Percentiles rank a stretch among this genome's conserved stretches.
These are phyloP conservation scores for Platanthera zijinensis DNA, from an alignment of 106 monocot species.

Conservation along the genomic window DNA sequence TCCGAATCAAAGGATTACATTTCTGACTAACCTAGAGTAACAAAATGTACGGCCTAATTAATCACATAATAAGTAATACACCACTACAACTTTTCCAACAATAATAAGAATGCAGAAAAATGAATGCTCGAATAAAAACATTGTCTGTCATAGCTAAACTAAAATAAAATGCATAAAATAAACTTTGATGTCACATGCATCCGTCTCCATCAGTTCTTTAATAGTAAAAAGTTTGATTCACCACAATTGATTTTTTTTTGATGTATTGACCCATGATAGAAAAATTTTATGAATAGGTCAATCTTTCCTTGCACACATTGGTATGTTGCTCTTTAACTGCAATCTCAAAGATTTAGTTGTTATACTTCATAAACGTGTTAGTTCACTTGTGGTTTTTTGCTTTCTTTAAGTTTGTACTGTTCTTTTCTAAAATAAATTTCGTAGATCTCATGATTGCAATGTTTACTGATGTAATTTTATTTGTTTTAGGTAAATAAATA, in stretches of 20 bases:
- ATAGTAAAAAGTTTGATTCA: neutral
- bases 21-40: too few relatives aligned
- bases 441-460: neutral
- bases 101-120: too few relatives aligned
- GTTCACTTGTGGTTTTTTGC: neutral
- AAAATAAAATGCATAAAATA: too few relatives aligned
- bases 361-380: neutral
- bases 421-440: neutral
- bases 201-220: too few relatives aligned
- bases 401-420: neutral
- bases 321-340: neutral
- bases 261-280: neutral
- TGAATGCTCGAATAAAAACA: too few relatives aligned
- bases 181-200: too few relatives aligned
- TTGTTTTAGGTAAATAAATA: conserved; percentile 64
- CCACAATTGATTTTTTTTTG: neutral
- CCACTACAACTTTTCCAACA: too few relatives aligned
- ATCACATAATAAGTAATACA: too few relatives aligned
- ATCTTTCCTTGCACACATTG: neutral
- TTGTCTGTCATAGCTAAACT: too few relatives aligned
- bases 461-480: neutral
- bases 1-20: too few relatives aligned
- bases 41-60: too few relatives aligned
- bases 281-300: neutral
- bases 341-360: neutral